Base-by-base conservation (phyloP, 2,329 filamentous ascomycete species). In the Sporothrix luriei region DNA sequence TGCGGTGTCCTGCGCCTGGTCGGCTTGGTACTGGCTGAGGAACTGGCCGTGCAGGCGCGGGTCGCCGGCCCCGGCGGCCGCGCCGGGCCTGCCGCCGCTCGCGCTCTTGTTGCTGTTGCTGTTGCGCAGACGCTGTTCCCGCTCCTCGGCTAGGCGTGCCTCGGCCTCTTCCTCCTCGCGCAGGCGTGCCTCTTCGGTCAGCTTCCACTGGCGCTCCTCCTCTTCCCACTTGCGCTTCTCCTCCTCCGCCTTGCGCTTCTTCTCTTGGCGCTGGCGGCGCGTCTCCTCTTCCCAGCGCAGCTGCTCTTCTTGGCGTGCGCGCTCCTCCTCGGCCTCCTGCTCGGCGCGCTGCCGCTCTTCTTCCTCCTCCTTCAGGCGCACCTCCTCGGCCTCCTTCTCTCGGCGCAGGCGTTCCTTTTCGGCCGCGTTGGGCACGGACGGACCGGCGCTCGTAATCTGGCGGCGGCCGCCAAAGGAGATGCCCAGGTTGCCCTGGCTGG, bases 401-500 rank as follows among this genome's bases (percentile, higher is more conserved):
- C 82, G 85, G 61, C 87, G 81, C 70, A 78, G 79, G 55, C 90
- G 90, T 79, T 97, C 91, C 80, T 97, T 97, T 75, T 97, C 94
- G 3, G 90, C 91, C 73, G 93, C 75, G 76, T 84, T 94, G 1
- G 94, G 93, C 11, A 98, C 92, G 59, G 86, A 79, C 5, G 95
- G 95, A 43, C 88, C 85, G 16, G 92, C 87, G 75, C 86, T 93
- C 10, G 94, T 98, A 77, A 99, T 98, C 80, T 99, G 95, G 71
- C 95, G 88, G 75, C 94, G 88, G 21, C 90, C 92, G 69, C 95
- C 95, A 79, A 98, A 98, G 13, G 92, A 88, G 74, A 99, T 93
- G 21, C 95, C 95, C 72, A 97, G 88, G 75, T 97, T 98, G 3
- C 93, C 94, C 78, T 99, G 95, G 76, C 92, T 97, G 33, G 95